phyloP scores from a whole-genome alignment of 2,329 filamentous ascomycete species.

The Penicillium sp. region DNA sequence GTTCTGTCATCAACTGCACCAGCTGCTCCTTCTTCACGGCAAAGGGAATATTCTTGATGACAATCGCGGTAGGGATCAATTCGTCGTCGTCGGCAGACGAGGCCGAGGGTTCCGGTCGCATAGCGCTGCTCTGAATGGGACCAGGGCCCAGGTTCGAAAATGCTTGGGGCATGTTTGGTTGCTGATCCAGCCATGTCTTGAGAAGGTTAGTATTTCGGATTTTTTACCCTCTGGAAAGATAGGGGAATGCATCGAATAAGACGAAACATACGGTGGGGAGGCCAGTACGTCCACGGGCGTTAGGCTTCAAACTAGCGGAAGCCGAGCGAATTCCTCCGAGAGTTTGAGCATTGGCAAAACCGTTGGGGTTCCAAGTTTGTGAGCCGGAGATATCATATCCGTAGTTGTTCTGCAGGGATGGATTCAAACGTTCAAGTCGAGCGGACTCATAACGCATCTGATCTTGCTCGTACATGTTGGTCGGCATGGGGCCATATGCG shows the following conservation, averaged over 20 bases:
- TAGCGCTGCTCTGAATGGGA: slow-evolving; percentile 41
- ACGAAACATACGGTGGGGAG: slow-evolving; percentile 67
- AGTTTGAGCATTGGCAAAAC: slow-evolving; percentile 64
- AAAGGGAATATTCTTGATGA: slow-evolving; percentile 99
- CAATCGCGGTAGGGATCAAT: slow-evolving; percentile 94
- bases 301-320: slow-evolving; percentile 56
- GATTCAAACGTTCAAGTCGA: slow-evolving; percentile 57
- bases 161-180: slow-evolving; percentile 47
- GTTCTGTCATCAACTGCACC: slow-evolving; percentile 87
- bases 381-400: slow-evolving; percentile 66
- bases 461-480: slow-evolving; percentile 68
- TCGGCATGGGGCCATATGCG: slow-evolving; percentile 63
- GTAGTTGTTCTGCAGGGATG: slow-evolving; percentile 59
- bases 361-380: slow-evolving; percentile 78
- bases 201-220: neutral
- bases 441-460: slow-evolving; percentile 58
- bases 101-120: slow-evolving; percentile 42
- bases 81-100: slow-evolving; percentile 62
- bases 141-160: slow-evolving; percentile 47
- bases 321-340: slow-evolving; percentile 63
- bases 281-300: slow-evolving; percentile 56
- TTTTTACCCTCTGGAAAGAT: neutral
- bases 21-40: slow-evolving; percentile 96
- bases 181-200: slow-evolving; percentile 64
- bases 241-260: neutral